Percentiles rank a stretch among this genome's conserved stretches.
Evolutionary conservation across 352 stramenopile species (phyloP).

Genomic region (Thalassiosira delicatula): DNA sequence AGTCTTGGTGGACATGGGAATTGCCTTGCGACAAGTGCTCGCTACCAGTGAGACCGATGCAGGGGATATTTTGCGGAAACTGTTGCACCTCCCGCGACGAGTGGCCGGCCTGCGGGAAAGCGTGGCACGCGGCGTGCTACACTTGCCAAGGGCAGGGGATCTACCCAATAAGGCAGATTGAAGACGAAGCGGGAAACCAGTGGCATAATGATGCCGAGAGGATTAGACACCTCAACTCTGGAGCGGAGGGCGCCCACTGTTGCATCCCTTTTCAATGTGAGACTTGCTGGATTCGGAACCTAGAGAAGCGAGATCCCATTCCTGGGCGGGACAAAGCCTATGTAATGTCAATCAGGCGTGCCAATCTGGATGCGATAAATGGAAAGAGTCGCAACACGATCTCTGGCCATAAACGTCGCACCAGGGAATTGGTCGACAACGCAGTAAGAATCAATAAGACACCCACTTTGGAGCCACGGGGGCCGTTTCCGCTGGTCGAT

Average conservation of each 20-base stretch:
- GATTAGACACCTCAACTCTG: not conserved
- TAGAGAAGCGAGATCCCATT: not conserved
- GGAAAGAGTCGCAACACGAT: conserved; percentile 15
- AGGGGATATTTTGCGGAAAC: conserved; percentile 67
- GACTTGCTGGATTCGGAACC: conserved; percentile 5
- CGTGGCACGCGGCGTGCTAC: conserved; percentile 43
- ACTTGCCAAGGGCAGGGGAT: not conserved
- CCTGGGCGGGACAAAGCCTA: conserved; percentile 17
- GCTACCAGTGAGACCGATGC: conserved; percentile 5
- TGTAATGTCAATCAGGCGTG: conserved; percentile 28
- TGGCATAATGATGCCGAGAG: not conserved
- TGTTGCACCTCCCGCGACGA: conserved; percentile 25
- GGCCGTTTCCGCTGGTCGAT: conserved; percentile 29
- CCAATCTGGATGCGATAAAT: conserved; percentile 54
- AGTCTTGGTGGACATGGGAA: conserved; percentile 33
- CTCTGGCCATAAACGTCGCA: not conserved
- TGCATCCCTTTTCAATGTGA: conserved; percentile 8
- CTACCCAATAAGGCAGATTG: not conserved
- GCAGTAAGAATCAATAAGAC: conserved; percentile 10
- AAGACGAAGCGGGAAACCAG: not conserved
- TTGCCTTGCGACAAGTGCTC: conserved; percentile 32
- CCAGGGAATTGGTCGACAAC: not conserved
- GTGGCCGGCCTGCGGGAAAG: conserved; percentile 14
- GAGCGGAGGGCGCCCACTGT: not conserved
- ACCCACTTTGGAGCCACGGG: conserved; percentile 11